phyloP scores from a whole-genome alignment of 768 basidiomycete species.

The Daedaleopsis sinensis region DNA sequence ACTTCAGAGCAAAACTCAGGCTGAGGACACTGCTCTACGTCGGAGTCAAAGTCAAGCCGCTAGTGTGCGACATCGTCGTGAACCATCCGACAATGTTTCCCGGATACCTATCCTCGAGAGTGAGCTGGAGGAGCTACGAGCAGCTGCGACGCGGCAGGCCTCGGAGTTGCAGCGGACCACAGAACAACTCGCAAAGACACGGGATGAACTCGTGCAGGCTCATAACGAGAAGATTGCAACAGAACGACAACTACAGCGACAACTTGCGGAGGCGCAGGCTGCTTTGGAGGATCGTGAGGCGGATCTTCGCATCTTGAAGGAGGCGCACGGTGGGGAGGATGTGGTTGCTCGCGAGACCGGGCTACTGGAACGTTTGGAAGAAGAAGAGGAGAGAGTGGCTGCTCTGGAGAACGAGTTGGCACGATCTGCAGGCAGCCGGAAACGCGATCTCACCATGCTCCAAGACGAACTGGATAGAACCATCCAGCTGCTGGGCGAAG shows the following conservation, averaged over 20 bases:
- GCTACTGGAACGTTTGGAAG: slow-evolving; percentile 66
- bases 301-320: slow-evolving; percentile 52
- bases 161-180: slow-evolving; percentile 43
- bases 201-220: slow-evolving; percentile 49
- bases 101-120: slow-evolving; percentile 54
- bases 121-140: slow-evolving; percentile 53
- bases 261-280: slow-evolving; percentile 47
- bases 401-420: slow-evolving; percentile 54
- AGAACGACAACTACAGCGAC: slow-evolving; percentile 49
- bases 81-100: slow-evolving; percentile 60
- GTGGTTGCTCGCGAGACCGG: slow-evolving; percentile 59
- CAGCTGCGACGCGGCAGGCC: slow-evolving; percentile 48
- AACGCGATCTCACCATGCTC: slow-evolving; percentile 21
- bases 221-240: slow-evolving; percentile 63
- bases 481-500: slow-evolving; percentile 37
- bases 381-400: slow-evolving; percentile 68
- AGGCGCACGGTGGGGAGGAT: slow-evolving; percentile 36
- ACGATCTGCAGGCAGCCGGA: slow-evolving; percentile 38
- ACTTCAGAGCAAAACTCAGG: slow-evolving; percentile 16
- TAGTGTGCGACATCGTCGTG: slow-evolving; percentile 40
- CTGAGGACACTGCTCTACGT: slow-evolving; percentile 18
- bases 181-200: slow-evolving; percentile 47
- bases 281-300: slow-evolving; percentile 59
- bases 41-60: slow-evolving; percentile 15
- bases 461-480: slow-evolving; percentile 42